Base-by-base conservation (phyloP, 2,329 filamentous ascomycete genomes). In the Elsinoe ampelina region DNA sequence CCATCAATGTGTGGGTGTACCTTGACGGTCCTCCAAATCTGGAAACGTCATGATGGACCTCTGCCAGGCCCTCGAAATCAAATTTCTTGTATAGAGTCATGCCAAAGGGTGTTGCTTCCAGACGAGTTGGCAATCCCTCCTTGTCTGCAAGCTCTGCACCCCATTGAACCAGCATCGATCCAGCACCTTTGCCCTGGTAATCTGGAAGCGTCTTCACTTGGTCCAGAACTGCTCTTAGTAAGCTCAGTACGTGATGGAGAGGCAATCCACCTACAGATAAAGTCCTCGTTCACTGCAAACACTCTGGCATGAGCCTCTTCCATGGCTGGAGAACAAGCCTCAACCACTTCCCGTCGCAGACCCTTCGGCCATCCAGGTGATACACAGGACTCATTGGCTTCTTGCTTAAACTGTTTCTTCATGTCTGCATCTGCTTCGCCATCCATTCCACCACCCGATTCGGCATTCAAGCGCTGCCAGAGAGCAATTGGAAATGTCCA, bases 151-250 rank as follows among this genome's bases (percentile, higher is more conserved):
- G 66, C 6, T 68, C 59, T 12, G 70, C 43, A 2, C 70, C 72
- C 67, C 68, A 70, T 15, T 69, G 58, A 26, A 75, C 48, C 17
- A 75, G 58, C 58, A 74, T 61, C 8, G 50, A 65, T 2, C 64
- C 73, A 4, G 72, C 73, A 1, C 73, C 73, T 11, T 69, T 67
- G 0, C 67, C 61, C 30, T 71, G 70, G n/a, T 74, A 66, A 2
- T 68, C 62, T 0, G 72, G 72, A 58, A 70, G 66, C 19, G 71
- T 74, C 8, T 61, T 58, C 19, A 70, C 60, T 20, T 67, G 61
- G 11, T 54, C 34, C 7, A 67, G 61, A 22, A 63, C 65, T 65
- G 51, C 42, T 11, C n/a, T 11, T 3, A 39, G 3, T 32, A 15
- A n/a, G 43, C 26, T 57, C 10, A 57, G 54, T 17, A 42, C 12